phyloP scores from a whole-genome alignment of 208 protist genomes.

The Leishmania guyanensis region DNA sequence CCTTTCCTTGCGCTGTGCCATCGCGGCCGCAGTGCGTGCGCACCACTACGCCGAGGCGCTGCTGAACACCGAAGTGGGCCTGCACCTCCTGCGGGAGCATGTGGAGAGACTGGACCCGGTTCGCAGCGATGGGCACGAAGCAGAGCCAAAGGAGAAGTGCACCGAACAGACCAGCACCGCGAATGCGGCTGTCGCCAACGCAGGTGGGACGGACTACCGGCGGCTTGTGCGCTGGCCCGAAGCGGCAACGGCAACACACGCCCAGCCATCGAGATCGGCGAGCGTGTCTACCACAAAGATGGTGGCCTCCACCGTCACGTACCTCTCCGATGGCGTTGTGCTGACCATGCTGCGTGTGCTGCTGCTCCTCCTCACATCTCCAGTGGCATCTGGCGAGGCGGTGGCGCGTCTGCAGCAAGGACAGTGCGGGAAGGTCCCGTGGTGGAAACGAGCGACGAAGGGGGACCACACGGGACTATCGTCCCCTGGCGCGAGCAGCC shows the following conservation, averaged over 20 bases:
- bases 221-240: not conserved
- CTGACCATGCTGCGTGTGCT: conserved; percentile 19
- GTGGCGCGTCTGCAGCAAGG: conserved; percentile 3
- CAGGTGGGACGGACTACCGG: not conserved
- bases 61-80: conserved; percentile 4
- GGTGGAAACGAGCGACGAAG: not conserved
- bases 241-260: not conserved
- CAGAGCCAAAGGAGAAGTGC: not conserved
- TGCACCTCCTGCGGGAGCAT: conserved; percentile 15
- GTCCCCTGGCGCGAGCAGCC: not conserved
- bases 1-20: conserved; percentile 17
- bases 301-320: not conserved
- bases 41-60: conserved; percentile 25
- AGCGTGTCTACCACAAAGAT: not conserved
- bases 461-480: not conserved
- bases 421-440: not conserved
- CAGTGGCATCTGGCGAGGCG: conserved; percentile 19
- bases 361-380: conserved; percentile 19
- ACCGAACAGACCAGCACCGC: not conserved
- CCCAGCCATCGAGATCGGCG: not conserved
- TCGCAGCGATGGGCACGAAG: not conserved
- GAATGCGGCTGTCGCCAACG: not conserved
- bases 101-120: not conserved
- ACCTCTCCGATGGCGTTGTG: conserved; percentile 4
- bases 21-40: conserved; percentile 17